Evolutionary conservation across 1,284 basidiomycete genomes (phyloP).

Genomic region (Nidula niveotomentosa): DNA sequence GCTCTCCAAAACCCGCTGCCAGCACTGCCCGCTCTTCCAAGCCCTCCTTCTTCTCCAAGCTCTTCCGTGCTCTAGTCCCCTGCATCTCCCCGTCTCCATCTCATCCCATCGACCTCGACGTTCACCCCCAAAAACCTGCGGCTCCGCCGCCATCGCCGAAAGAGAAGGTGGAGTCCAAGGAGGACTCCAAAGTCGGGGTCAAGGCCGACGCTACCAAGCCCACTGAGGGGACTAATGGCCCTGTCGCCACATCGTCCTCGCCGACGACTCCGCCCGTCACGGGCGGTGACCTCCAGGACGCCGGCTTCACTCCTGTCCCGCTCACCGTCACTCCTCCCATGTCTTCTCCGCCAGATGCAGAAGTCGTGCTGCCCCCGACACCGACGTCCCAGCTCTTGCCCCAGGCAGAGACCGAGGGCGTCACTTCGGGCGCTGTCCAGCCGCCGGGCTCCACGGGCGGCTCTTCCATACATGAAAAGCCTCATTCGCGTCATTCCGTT

Average conservation of each 20-base stretch:
- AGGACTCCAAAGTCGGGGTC: background rate
- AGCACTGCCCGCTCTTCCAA: constrained; percentile 14
- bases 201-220: too few relatives aligned
- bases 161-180: background rate
- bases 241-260: background rate
- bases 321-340: background rate
- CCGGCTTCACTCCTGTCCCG: background rate
- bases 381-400: constrained; percentile 13
- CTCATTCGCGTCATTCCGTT: constrained; percentile 23
- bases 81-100: constrained; percentile 33
- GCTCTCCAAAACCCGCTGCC: constrained; percentile 9
- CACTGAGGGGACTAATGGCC: too few relatives aligned
- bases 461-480: constrained; percentile 22
- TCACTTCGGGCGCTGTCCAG: constrained; percentile 57
- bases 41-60: constrained; percentile 32
- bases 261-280: background rate
- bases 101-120: constrained; percentile 31
- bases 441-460: constrained; percentile 57
- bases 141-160: background rate
- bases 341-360: constrained; percentile 19
- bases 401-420: constrained; percentile 48
- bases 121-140: constrained; percentile 11
- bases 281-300: constrained; percentile 3
- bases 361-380: constrained; percentile 53
- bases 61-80: constrained; percentile 33